Base-by-base conservation (phyloP, 176 grass and related monocot genomes). In the Aegilops umbellulata region DNA sequence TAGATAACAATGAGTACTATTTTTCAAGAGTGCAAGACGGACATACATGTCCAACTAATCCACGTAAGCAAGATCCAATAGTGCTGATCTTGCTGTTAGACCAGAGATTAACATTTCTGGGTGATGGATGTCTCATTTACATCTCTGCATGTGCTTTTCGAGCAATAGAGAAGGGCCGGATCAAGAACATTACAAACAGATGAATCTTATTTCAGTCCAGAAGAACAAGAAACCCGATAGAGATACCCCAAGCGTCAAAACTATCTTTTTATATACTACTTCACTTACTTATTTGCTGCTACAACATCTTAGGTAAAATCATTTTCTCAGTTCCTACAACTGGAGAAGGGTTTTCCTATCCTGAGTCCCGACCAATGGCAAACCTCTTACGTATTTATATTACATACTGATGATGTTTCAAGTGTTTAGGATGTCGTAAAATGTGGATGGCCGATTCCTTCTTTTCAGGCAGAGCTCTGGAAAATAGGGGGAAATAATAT, bases 381-480 rank as follows among this genome's bases (percentile, higher is more conserved):
- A 72, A 72, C 69, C 36, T 72, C 69, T 42, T 72, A 72, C 20
- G 13, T 57, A 72, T 6, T 23, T 35, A 42, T 69, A 72, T 14
- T 72, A 72, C 69, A 72, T 75, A 55, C 7, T 46, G 12, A 14
- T 0, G 8, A 36, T 8, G 42, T n/a, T 20, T 91, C 76, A 88
- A 23, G 66, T 74, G 30, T 88, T 92, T 23, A 97, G 68, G 46
- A 94, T 72, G 89, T 92, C 87, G 34, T 90, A 87, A 62, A 90
- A 94, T 38, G 82, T 31, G n/a, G 87, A 76, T 1, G 92, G 90
- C 0, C 80, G 84, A 19, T 87, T 90, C 51, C 92, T 85, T 57
- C 69, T 92, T 70, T 92, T 88, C 66, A 92, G 82, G 25, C 86
- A 92, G 0, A 97, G 76, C 60, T 90, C 92, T 92, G 94, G 88